Percentiles rank a stretch among this genome's conserved stretches.
Conservation (phyloP, 352 stramenopile species). For the Pythium pectinolyticum region DNA sequence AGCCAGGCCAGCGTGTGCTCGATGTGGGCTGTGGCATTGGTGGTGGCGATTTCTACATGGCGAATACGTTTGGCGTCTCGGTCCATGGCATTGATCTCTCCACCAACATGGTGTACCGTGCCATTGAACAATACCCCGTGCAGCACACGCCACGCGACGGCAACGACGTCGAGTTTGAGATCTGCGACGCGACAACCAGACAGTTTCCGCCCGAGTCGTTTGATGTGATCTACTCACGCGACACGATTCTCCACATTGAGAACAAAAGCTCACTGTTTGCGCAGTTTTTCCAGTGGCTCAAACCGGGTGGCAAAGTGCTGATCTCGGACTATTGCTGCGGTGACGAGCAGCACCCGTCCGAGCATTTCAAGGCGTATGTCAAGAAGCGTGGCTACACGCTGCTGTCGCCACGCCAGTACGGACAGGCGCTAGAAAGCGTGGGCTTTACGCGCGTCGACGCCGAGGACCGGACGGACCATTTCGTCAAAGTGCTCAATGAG, state of each 20-base stretch:
- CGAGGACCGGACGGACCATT: conserved; percentile 44
- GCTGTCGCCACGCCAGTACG: conserved; percentile 34
- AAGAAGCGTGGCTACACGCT: conserved; percentile 33
- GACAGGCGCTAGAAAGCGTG: conserved; percentile 24
- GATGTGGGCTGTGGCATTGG: conserved; percentile 81
- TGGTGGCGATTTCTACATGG: conserved; percentile 69
- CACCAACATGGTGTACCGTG: conserved; percentile 40
- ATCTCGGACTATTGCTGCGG: conserved; percentile 60
- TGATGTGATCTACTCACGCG: conserved; percentile 68
- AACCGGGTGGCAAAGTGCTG: conserved; percentile 56
- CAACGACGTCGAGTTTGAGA: conserved; percentile 42
- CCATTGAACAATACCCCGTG: conserved; percentile 25
- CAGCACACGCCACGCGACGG: conserved; percentile 12
- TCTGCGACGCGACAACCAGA: conserved; percentile 36
- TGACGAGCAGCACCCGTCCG: conserved; percentile 22
- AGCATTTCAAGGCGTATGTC: conserved; percentile 40
- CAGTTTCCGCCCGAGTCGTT: conserved; percentile 29
- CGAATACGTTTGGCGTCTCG: conserved; percentile 69
- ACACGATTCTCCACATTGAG: conserved; percentile 73
- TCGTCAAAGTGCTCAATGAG: conserved; percentile 33
- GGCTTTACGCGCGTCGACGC: conserved; percentile 32
- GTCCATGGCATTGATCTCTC: conserved; percentile 40
- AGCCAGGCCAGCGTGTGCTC: conserved; percentile 40
- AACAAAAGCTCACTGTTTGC: conserved; percentile 56
- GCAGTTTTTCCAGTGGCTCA: conserved; percentile 66